Evolutionary conservation across 352 stramenopile species (phyloP), one percentile per base, ranked within the genome.

Genomic region (Detonula confervacea): DNA sequence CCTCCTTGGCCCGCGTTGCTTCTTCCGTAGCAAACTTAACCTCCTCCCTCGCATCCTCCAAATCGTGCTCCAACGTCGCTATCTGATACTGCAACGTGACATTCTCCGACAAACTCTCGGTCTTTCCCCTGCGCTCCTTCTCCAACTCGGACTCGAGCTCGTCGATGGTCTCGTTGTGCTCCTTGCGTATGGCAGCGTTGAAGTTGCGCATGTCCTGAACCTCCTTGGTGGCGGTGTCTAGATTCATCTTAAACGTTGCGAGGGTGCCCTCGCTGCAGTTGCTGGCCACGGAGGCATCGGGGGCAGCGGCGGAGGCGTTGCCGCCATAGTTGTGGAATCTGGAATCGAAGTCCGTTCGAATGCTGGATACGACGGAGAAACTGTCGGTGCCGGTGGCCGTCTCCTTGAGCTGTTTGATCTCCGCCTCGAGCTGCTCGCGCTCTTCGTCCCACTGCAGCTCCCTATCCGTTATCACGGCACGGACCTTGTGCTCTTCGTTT

Each of bases 121-220:
- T 73, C 49, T 78, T 84, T 14, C 59, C 54, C 0, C 11, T 25
- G 27, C 76, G 35, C 39, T 84, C 76, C 18, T 67, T 65, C n/a
- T 68, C 64, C 35, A 84, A 64, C 33, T 84, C 76, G 4, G 16
- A 54, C 42, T 84, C 76, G 14, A 84, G 56, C 14, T 78, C 62
- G 8, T 35, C 16, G 46, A 84, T 71, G 16, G 76, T 84, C 30
- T 76, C 61, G 14, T 66, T 44, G 44, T 84, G 76, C 55, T 84
- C 69, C 27, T 76, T 80, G n/a, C 76, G 42, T 5, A 84, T 80
- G 9, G 44, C 55, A 44, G 76, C 24, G 24, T 78, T 79, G 33
- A 62, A 79, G 20, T 83, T 83, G 25, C 76, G 76, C 76, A 83
- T 76, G 27, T 83, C 68, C 27, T 83, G 63, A 47, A 62, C 68